Evolutionary conservation across 2,329 filamentous ascomycete genomes (phyloP), one percentile per base, ranked within the genome.

Genomic region (Aspergillus fijiensis): DNA sequence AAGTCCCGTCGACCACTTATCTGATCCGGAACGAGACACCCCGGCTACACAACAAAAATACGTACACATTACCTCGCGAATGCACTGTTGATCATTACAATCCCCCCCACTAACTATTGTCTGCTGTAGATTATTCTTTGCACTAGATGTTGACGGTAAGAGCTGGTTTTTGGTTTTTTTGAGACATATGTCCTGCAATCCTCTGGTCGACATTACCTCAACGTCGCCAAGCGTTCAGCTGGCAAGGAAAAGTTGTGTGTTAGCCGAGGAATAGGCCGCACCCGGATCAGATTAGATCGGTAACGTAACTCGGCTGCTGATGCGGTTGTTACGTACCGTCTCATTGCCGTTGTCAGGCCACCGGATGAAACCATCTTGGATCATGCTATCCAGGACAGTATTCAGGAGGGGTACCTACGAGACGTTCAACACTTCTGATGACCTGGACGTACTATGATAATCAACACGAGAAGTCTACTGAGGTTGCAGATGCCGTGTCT

Each of bases 261-360:
- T 56, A 47, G 21, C 51, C 14, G 47, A 48, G 47, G 47, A 50
- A 50, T 25, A 61, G 33, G 35, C 16, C 35, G 63, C 52, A 59
- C 27, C 65, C 63, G 62, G 65, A 68, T 68, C 66, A 65, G 66
- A 68, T 68, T 68, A 68, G 66, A 68, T 68, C 55, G 61, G 61
- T 64, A 62, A 62, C 39, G 31, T 60, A 59, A 57, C n/a, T 56
- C 58, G 58, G 51, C 49, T 58, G 48, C 55, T n/a, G 33, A n/a
- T 19, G 51, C 48, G 14, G 39, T 39, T 45, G 39, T 62, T 56
- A 60, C 57, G 50, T 58, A 58, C 55, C 57, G 57, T 29, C 57
- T 27, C 35, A 47, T 16, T 51, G 49, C 49, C 49, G 27, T 49
- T 52, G 54, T 62, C 60, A 62, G 58, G 48, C 58, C 60, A 62